Base-by-base conservation (phyloP, 495 filamentous ascomycete genomes). In the Penicillium canariense region DNA sequence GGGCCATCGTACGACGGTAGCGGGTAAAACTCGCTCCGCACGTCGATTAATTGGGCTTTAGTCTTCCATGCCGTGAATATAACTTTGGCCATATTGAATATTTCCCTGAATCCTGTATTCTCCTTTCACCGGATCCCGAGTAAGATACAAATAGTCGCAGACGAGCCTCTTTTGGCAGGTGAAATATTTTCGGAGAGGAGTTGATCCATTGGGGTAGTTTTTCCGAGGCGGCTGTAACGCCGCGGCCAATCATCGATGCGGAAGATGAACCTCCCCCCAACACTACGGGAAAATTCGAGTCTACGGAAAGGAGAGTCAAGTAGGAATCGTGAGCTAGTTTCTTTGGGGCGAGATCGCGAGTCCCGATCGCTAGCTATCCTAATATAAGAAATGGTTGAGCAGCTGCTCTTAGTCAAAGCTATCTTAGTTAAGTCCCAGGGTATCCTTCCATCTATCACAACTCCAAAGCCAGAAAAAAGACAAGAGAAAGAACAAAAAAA, bases 31-130 rank as follows among this genome's bases (percentile, higher is more conserved):
- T 84, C 78, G 22, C 61, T 61, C 48, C 89, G 83, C 38, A 94
- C 83, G 14, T 73, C 62, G 48, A 91, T 70, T 42, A 96, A 79
- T 56, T 91, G 84, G 14, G 68, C 54, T 20, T 76, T 77, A 58
- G 80, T 68, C 55, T 88, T 86, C 90, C 90, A 95, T 28, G 90
- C 87, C 27, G 88, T 92, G 68, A 89, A 84, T 17, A 87, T 77
- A 65, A 90, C 87, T 66, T 86, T 86, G 4, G 87, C 81, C 88
- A 90, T 90, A 51, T 31, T 46, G 26, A 14, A 34, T 9, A 17
- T n/a, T n/a, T n/a, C n/a, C n/a, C n/a, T n/a, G n/a, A 15, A 17
- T 18, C 14, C n/a, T 17, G 9, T 12, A 9, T 20, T 25, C 18
- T 26, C n/a, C n/a, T 27, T 39, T 23, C 1, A 15, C 31, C 15